phyloP scores from a whole-genome alignment of 2,329 filamentous ascomycete species.

The Venturia asperata region DNA sequence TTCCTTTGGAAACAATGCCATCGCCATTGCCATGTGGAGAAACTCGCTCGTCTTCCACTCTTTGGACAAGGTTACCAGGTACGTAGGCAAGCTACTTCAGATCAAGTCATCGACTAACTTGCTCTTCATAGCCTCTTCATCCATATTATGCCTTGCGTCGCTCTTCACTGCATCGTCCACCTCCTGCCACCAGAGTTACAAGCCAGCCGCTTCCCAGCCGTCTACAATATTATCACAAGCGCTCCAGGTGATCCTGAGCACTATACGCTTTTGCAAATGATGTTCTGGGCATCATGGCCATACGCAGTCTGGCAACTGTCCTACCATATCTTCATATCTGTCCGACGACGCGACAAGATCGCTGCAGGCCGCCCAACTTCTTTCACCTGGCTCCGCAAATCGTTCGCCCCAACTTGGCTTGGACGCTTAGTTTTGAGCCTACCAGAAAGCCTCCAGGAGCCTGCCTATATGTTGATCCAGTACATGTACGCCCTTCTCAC shows the following conservation, averaged over 20 bases:
- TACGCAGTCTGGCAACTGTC: slow-evolving; percentile 87
- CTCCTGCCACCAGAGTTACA: slow-evolving; percentile 62
- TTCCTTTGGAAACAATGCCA: slow-evolving; percentile 91
- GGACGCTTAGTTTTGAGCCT: slow-evolving; percentile 77
- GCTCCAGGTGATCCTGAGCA: slow-evolving; percentile 65
- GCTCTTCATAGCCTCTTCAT: slow-evolving; percentile 67
- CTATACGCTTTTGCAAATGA: slow-evolving; percentile 77
- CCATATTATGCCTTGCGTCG: slow-evolving; percentile 96
- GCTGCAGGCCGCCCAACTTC: slow-evolving; percentile 90
- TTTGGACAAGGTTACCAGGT: slow-evolving; percentile 92
- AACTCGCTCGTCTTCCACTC: slow-evolving; percentile 98
- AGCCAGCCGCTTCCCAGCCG: slow-evolving; percentile 67
- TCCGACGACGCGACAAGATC: slow-evolving; percentile 91
- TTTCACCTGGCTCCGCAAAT: slow-evolving; percentile 92
- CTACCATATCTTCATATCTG: slow-evolving; percentile 93
- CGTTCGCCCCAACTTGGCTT: slow-evolving; percentile 83
- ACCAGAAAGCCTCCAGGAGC: slow-evolving; percentile 69
- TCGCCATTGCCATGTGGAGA: slow-evolving; percentile 98
- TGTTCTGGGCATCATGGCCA: slow-evolving; percentile 86
- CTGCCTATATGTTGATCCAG: slow-evolving; percentile 93
- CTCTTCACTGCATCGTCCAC: slow-evolving; percentile 87
- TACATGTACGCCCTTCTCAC: slow-evolving; percentile 85
- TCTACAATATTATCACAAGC: slow-evolving; percentile 70
- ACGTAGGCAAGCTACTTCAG: slow-evolving; percentile 24
- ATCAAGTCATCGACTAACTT: not conserved